Evolutionary conservation across 2,329 filamentous ascomycete genomes (phyloP), one percentile per base, ranked within the genome.

Genomic region (Clarireedia hainanense): DNA sequence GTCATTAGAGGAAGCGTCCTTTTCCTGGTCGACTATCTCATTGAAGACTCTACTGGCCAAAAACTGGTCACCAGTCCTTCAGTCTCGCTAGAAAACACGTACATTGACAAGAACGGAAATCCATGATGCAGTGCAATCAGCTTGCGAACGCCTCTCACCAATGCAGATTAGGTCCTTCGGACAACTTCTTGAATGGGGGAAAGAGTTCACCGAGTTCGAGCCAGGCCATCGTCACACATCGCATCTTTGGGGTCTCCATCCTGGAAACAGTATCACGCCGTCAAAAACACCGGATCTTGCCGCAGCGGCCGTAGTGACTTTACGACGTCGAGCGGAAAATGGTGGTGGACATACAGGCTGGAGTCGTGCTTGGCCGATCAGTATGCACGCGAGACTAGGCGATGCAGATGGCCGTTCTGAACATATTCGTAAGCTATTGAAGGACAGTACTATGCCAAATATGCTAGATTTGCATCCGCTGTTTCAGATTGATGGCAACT

Each of bases 401-500:
- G 71, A 75, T 55, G 62, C 63, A 3, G 68, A 71, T 39, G 68
- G 71, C 39, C 71, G 70, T 52, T 61, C 69, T 39, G 61, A 67
- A 30, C 71, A 76, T 56, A 60, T 76, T 24, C 63, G 72, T 17
- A 63, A 66, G n/a, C 62, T 76, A 6, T 59, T 77, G 34, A 65
- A 63, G 12, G 64, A 71, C 3, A 74, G 73, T 3, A 76, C 74
- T 0, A 61, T 76, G 17, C 68, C 71, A 1, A 78, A 76, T 60
- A 61, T 77, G 55, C 60, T 77, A 2, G 75, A 77, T 50, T 70
- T 68, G 6, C 73, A 75, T 46, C 74, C 73, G 1, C 73, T 72
- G 12, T 77, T 78, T 58, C 76, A 78, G 58, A 76, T 77, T 23
- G 75, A 79, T 60, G 76, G 76, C 1, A 79, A 78, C 52, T 75